Evolutionary conservation across 2,329 filamentous ascomycete genomes (phyloP).

Genomic region (Apiospora marii): DNA sequence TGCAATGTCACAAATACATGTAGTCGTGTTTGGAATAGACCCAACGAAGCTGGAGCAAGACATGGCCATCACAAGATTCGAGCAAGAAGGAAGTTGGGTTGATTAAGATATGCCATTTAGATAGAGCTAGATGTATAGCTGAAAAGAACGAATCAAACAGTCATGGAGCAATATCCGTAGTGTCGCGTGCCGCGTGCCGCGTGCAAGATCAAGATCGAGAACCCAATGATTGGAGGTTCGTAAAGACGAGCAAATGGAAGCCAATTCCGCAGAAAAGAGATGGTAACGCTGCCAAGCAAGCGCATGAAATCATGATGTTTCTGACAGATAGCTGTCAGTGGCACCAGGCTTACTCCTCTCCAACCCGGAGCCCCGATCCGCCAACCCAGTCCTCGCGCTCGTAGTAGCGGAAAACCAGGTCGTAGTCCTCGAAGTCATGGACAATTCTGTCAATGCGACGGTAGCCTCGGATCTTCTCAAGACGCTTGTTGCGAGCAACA

Average conservation of each 20-base stretch:
- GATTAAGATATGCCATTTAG: constrained; percentile 7
- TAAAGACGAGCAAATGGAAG: background rate
- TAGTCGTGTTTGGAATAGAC: background rate
- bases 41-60: background rate
- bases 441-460: constrained; percentile 92
- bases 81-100: background rate
- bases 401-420: constrained; percentile 95
- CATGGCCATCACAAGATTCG: background rate
- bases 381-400: constrained; percentile 82
- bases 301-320: background rate
- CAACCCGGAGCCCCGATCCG: constrained; percentile 60
- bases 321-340: background rate
- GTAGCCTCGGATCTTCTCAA: constrained; percentile 87
- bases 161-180: constrained; percentile 11
- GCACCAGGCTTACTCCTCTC: constrained; percentile 50
- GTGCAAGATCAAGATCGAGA: background rate
- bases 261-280: background rate
- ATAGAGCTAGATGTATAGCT: constrained; percentile 1
- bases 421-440: constrained; percentile 96
- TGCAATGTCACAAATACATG: background rate
- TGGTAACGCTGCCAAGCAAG: background rate
- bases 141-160: background rate
- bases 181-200: background rate
- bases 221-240: background rate
- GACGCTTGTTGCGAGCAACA: constrained; percentile 53